Percentiles rank a stretch among this genome's conserved stretches.
Evolutionary conservation across 108 stramenopile genomes (phyloP).

Genomic region (Stephanodiscus minutulus): DNA sequence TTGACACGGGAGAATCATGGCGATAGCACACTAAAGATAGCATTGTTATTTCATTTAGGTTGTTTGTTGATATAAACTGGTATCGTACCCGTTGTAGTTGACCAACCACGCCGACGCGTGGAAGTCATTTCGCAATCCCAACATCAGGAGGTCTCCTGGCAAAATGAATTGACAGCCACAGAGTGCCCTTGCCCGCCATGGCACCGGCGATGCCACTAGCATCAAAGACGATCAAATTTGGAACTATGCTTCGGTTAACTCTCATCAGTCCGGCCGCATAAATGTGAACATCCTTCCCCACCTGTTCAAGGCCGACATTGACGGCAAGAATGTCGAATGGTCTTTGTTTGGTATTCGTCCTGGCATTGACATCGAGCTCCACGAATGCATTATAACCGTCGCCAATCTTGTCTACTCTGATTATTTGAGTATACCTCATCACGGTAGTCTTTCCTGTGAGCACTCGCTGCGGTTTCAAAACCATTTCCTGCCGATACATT

Average conservation of each 20-base stretch:
- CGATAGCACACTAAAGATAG: neutral
- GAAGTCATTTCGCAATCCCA: neutral
- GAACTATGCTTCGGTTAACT: constrained; percentile 58
- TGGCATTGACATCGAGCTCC: constrained; percentile 29
- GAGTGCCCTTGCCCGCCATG: constrained; percentile 60
- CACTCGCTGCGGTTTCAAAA: constrained; percentile 54
- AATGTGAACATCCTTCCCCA: constrained; percentile 52
- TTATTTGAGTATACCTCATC: constrained; percentile 57
- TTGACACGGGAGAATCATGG: neutral
- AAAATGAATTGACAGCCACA: constrained; percentile 60
- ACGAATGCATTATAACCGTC: constrained; percentile 49
- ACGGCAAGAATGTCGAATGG: constrained; percentile 57
- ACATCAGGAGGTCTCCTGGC: neutral
- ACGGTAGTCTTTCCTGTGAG: constrained; percentile 51
- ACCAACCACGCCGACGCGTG: neutral
- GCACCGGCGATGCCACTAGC: constrained; percentile 57
- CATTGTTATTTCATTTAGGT: neutral
- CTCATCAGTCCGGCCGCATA: constrained; percentile 57
- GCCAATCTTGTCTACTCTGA: constrained; percentile 57
- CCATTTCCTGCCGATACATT: constrained; percentile 51
- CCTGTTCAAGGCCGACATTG: constrained; percentile 54
- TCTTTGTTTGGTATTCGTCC: constrained; percentile 38
- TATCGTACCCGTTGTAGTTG: neutral
- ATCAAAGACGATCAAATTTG: constrained; percentile 56
- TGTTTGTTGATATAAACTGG: too few relatives aligned